These are phyloP conservation scores for Macrophomina phaseolina DNA, from an alignment of 2,329 filamentous ascomycete species.

Conservation along the genomic window DNA sequence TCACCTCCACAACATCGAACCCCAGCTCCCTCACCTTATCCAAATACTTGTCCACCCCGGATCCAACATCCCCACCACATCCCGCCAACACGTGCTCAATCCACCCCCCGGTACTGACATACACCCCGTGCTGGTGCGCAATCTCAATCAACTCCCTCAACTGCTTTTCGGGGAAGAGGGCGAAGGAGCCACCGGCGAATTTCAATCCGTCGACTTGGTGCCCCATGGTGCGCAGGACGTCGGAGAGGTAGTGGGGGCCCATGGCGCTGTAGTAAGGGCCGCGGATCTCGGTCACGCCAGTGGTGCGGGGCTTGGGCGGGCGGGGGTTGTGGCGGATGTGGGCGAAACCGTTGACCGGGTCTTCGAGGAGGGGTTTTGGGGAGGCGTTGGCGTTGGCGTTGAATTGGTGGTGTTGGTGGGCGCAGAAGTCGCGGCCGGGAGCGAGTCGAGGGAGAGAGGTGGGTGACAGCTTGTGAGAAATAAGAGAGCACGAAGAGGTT, in stretches of 20 bases:
- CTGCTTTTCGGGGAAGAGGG: conserved; percentile 54
- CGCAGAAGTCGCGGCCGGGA: not conserved
- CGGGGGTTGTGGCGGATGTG: conserved; percentile 58
- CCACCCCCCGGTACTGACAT: conserved; percentile 63
- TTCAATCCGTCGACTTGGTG: conserved; percentile 62
- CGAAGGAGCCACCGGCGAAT: conserved; percentile 61
- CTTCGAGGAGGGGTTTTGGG: conserved; percentile 45
- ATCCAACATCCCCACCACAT: conserved; percentile 51
- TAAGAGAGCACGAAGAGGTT: not conserved
- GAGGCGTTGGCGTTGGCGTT: not conserved
- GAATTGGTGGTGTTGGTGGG: not conserved
- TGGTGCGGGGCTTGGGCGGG: conserved; percentile 56
- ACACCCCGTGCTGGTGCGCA: conserved; percentile 56
- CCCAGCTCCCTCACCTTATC: conserved; percentile 58
- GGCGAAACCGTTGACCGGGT: conserved; percentile 56
- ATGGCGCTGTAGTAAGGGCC: conserved; percentile 63
- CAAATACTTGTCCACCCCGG: conserved; percentile 59
- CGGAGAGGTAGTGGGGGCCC: conserved; percentile 58
- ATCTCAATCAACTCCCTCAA: conserved; percentile 57
- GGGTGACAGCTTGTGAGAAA: not conserved
- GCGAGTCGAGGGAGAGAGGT: not conserved
- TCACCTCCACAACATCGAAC: conserved; percentile 62
- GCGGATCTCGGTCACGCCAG: conserved; percentile 61
- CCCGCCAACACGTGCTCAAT: conserved; percentile 56
- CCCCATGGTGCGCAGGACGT: conserved; percentile 62